Conservation (phyloP, 495 filamentous ascomycete genomes). For the Xylona heveae region DNA sequence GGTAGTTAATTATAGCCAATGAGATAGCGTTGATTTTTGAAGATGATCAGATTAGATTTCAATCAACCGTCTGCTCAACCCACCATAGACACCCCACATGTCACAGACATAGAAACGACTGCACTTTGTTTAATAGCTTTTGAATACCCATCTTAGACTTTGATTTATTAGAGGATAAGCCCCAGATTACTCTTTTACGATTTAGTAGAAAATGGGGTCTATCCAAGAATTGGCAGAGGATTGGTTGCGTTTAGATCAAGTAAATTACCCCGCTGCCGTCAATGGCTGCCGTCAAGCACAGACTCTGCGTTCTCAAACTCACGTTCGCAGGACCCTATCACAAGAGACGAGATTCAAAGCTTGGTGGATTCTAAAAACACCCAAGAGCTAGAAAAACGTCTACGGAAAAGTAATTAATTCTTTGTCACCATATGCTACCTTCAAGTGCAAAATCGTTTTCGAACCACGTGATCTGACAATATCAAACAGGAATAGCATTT, state of each 20-base stretch:
- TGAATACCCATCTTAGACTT: too few species aligned
- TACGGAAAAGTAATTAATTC: conserved; percentile 26
- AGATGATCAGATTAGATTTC: too few species aligned
- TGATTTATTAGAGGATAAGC: too few species aligned
- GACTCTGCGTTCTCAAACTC: conserved; percentile 1
- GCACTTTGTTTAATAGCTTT: too few species aligned
- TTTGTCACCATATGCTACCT: not conserved
- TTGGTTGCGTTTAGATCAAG: conserved; percentile 46
- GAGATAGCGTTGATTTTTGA: too few species aligned
- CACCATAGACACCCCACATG: too few species aligned
- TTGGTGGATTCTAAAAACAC: conserved; percentile 26
- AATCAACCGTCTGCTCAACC: too few species aligned
- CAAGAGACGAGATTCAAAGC: conserved; percentile 34
- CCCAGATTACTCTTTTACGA: too few species aligned
- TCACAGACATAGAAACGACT: too few species aligned
- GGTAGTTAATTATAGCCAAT: too few species aligned
- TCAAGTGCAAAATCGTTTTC: conserved; percentile 4
- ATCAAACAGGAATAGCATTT: conserved; percentile 35
- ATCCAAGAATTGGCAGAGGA: conserved; percentile 15
- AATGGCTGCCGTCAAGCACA: not conserved
- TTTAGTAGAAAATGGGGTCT: not conserved
- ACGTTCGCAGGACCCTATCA: conserved; percentile 25
- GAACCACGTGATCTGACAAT: too few species aligned
- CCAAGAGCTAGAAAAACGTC: conserved; percentile 31
- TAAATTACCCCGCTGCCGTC: conserved; percentile 9